These are phyloP conservation scores for Acacia melanoxylon DNA, from an alignment of 306 rosid species.

Conservation along the genomic window DNA sequence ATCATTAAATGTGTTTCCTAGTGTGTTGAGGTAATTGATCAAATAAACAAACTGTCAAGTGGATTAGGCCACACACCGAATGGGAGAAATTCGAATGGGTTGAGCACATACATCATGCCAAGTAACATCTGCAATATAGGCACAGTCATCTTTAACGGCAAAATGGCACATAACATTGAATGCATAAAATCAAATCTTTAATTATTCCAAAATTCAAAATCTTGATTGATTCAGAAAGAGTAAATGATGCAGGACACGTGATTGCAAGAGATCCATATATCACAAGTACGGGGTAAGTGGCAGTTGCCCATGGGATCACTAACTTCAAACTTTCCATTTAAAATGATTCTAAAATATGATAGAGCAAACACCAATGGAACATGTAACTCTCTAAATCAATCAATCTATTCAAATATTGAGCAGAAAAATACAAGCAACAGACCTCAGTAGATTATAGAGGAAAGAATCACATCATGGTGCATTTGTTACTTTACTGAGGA, in stretches of 20 bases:
- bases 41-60: not conserved
- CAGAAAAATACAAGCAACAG: not conserved
- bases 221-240: not conserved
- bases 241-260: not conserved
- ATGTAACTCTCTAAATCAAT: not conserved
- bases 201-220: not conserved
- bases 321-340: not conserved
- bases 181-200: not conserved
- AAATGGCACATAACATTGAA: not conserved
- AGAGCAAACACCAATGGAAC: not conserved
- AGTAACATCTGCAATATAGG: not conserved
- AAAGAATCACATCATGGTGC: not conserved
- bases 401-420: not conserved
- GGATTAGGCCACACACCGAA: not conserved
- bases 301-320: not conserved
- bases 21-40: not conserved
- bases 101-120: not conserved
- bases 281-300: not conserved
- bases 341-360: not conserved
- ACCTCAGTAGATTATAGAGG: not conserved
- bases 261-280: not conserved
- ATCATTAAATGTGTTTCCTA: not conserved
- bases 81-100: constrained; percentile 14
- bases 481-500: not conserved
- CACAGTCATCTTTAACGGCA: not conserved